Conservation (phyloP, 208 protist genomes). For the Leptomonas pyrrhocoris region DNA sequence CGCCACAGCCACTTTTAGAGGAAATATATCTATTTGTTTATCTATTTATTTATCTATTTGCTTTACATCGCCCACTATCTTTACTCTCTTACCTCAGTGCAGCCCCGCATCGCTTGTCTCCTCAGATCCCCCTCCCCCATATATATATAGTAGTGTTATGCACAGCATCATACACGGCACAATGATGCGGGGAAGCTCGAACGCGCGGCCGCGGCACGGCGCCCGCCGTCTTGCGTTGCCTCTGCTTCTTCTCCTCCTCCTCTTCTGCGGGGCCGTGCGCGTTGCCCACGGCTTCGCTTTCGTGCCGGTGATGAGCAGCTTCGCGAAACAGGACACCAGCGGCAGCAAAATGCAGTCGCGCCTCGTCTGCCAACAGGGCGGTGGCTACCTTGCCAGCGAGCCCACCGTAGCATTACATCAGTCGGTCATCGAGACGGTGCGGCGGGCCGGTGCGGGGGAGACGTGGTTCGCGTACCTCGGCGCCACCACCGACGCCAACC, state of each 20-base stretch:
- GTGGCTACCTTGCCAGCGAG: constrained; percentile 36
- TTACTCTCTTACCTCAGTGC: too few relatives aligned
- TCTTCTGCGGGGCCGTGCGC: constrained; percentile 9
- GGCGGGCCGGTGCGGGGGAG: constrained; percentile 2
- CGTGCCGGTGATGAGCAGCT: constrained; percentile 27
- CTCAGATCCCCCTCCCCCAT: neutral
- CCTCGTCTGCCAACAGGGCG: constrained; percentile 26
- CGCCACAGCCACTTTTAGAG: too few relatives aligned
- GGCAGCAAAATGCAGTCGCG: constrained; percentile 17
- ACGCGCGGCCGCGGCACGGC: neutral
- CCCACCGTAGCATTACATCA: constrained; percentile 27
- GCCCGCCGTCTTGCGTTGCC: neutral
- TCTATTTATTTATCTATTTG: too few relatives aligned
- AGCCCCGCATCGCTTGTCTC: too few relatives aligned
- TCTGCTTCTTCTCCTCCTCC: constrained; percentile 6
- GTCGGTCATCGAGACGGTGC: constrained; percentile 21
- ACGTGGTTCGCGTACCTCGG: constrained; percentile 47
- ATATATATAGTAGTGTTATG: too few relatives aligned
- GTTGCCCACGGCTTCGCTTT: constrained; percentile 27
- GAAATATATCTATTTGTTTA: too few relatives aligned
- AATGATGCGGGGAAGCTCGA: neutral
- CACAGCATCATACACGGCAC: neutral
- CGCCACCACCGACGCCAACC: constrained; percentile 22
- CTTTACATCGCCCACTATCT: too few relatives aligned
- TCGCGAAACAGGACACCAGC: constrained; percentile 19